Percentiles rank a stretch among this genome's conserved stretches.
Evolutionary conservation across 495 filamentous ascomycete species (phyloP).

Genomic region (Penicillium subrubescens): DNA sequence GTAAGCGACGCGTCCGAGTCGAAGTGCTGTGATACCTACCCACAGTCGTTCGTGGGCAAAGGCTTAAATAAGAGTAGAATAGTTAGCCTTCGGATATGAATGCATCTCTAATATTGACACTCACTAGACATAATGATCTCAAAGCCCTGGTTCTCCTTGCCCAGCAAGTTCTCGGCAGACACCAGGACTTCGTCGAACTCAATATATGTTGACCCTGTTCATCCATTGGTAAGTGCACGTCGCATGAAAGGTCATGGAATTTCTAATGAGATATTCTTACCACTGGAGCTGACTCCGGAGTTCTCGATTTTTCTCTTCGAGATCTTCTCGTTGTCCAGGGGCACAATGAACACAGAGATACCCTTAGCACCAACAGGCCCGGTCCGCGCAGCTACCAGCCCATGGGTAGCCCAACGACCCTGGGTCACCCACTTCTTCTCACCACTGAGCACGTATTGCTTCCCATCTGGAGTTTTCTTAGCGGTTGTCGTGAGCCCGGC

Average conservation of each 20-base stretch:
- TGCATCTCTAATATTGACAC: neutral
- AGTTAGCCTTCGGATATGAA: neutral
- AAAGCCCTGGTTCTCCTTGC: conserved; percentile 74
- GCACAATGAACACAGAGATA: conserved; percentile 16
- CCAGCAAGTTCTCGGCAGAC: conserved; percentile 69
- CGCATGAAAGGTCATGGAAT: neutral
- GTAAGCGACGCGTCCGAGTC: conserved; percentile 16
- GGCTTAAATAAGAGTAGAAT: too few species aligned
- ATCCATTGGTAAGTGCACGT: neutral
- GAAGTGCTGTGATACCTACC: conserved; percentile 23
- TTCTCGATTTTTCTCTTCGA: conserved; percentile 17
- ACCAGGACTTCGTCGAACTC: conserved; percentile 78
- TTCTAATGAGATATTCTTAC: conserved; percentile 33
- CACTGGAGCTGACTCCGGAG: conserved; percentile 19
- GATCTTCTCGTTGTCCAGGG: conserved; percentile 13
- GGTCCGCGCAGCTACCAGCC: conserved; percentile 17
- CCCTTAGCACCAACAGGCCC: conserved; percentile 16
- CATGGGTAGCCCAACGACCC: conserved; percentile 50
- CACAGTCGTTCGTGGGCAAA: conserved; percentile 20
- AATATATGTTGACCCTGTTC: conserved; percentile 67
- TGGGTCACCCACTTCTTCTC: conserved; percentile 86
- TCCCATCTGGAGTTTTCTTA: conserved; percentile 67
- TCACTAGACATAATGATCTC: conserved; percentile 62
- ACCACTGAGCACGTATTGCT: conserved; percentile 72
- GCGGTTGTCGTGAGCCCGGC: conserved; percentile 71